A percentile compares a stretch with the other conserved stretches of the same genome.
Evolutionary conservation across 345 rosid genomes (phyloP).

Genomic region (Linum lewisii): DNA sequence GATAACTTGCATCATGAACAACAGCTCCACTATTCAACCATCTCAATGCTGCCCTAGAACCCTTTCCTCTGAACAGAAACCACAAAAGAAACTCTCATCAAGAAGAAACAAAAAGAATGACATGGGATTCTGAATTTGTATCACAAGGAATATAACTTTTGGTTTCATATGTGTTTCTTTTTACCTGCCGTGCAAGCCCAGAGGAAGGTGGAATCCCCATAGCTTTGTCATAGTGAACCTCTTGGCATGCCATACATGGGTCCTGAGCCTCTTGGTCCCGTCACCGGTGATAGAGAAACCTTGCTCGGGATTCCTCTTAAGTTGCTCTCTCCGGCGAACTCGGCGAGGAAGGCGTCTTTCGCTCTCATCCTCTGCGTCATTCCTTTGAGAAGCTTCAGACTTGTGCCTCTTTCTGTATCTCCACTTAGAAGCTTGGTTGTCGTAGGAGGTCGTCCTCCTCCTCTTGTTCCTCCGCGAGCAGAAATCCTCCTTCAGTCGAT

Average conservation of each 20-base stretch:
- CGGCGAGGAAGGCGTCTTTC: slow-evolving; percentile 36
- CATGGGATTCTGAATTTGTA: not conserved
- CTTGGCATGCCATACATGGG: slow-evolving; percentile 93
- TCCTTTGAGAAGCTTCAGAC: slow-evolving; percentile 18
- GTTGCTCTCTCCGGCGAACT: slow-evolving; percentile 49
- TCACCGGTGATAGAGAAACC: slow-evolving; percentile 68
- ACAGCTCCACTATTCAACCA: slow-evolving; percentile 55
- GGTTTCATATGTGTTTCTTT: too few species aligned
- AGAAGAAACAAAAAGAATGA: not conserved
- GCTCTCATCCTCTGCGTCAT: slow-evolving; percentile 10
- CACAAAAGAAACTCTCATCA: not conserved
- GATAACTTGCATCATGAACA: slow-evolving; percentile 73
- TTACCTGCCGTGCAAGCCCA: slow-evolving; percentile 84
- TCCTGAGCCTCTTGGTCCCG: slow-evolving; percentile 79
- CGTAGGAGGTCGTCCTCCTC: slow-evolving; percentile 67
- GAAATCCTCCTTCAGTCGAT: slow-evolving; percentile 48
- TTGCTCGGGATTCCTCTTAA: slow-evolving; percentile 41
- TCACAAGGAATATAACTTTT: not conserved
- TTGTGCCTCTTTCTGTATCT: slow-evolving; percentile 37
- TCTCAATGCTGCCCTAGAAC: slow-evolving; percentile 75
- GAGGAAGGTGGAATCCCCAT: slow-evolving; percentile 84
- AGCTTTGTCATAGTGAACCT: slow-evolving; percentile 72
- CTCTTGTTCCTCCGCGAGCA: slow-evolving; percentile 59
- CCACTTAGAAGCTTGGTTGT: slow-evolving; percentile 39
- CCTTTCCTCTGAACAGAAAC: slow-evolving; percentile 59